phyloP scores from a whole-genome alignment of 441 rosid species.

The Croton laevigatus region DNA sequence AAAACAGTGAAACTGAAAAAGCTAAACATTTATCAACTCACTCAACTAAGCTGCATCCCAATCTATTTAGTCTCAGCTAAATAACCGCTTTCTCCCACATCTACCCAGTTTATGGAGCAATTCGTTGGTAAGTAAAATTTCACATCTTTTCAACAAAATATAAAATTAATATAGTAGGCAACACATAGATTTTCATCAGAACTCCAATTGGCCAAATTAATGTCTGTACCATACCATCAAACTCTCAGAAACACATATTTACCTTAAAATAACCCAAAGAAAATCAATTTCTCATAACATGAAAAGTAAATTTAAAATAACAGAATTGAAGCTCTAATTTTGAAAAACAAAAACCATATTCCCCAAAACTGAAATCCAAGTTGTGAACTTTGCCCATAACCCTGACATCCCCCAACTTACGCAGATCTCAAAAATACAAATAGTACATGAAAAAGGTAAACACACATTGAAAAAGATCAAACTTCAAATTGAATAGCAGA shows the following conservation, averaged over 20 bases:
- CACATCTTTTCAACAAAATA: background rate
- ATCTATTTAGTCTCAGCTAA: background rate
- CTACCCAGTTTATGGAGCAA: background rate
- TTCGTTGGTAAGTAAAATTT: background rate
- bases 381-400: background rate
- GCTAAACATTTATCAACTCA: background rate
- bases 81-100: background rate
- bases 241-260: background rate
- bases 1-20: background rate
- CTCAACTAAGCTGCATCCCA: background rate
- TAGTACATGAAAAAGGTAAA: background rate
- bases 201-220: background rate
- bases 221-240: background rate
- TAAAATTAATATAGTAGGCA: background rate
- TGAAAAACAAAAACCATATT: background rate
- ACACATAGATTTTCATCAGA: background rate
- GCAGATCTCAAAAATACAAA: background rate
- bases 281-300: background rate
- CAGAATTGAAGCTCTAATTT: background rate
- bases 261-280: background rate
- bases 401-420: background rate
- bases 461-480: background rate
- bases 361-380: background rate
- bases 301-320: background rate
- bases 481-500: background rate